Conservation (phyloP, 2,329 filamentous ascomycete species). For the Fusarium austroafricanum region DNA sequence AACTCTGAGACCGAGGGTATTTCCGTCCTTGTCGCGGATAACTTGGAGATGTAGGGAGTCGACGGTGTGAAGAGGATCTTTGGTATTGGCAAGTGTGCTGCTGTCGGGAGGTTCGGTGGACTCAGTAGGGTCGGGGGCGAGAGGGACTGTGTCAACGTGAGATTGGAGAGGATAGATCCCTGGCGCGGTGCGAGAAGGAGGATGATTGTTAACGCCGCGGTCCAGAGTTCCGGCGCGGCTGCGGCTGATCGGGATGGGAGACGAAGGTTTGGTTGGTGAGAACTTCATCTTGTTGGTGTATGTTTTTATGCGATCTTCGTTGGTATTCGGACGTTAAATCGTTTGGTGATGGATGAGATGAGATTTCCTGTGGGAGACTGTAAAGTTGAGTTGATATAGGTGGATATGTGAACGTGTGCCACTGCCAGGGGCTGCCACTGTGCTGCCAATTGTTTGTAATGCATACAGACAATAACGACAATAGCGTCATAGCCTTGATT, state of each 20-base stretch:
- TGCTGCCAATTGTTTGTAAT: neutral
- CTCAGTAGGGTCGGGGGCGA: neutral
- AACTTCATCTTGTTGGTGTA: neutral
- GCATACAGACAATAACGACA: neutral
- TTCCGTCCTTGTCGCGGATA: neutral
- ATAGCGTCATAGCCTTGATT: neutral
- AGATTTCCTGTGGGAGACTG: neutral
- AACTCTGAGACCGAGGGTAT: slow-evolving; percentile 4
- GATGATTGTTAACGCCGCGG: neutral
- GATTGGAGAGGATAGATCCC: neutral
- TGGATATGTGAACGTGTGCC: neutral
- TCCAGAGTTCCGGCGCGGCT: slow-evolving; percentile 4
- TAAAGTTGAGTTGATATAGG: neutral
- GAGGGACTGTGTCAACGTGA: fast-evolving
- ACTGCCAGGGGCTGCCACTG: neutral
- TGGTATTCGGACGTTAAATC: neutral
- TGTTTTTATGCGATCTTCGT: no score
- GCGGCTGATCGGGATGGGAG: slow-evolving; percentile 4
- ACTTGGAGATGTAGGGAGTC: slow-evolving; percentile 22
- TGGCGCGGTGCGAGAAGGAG: neutral
- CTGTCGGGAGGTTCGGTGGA: no score
- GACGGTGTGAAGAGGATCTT: slow-evolving; percentile 1
- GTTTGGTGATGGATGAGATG: neutral
- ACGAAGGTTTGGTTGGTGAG: neutral
- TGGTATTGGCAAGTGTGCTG: no score